A percentile compares a stretch with the other conserved stretches of the same genome.
These are phyloP conservation scores for Metschnikowia lochheadii DNA, from an alignment of 805 yeast genomes.

Conservation along the genomic window DNA sequence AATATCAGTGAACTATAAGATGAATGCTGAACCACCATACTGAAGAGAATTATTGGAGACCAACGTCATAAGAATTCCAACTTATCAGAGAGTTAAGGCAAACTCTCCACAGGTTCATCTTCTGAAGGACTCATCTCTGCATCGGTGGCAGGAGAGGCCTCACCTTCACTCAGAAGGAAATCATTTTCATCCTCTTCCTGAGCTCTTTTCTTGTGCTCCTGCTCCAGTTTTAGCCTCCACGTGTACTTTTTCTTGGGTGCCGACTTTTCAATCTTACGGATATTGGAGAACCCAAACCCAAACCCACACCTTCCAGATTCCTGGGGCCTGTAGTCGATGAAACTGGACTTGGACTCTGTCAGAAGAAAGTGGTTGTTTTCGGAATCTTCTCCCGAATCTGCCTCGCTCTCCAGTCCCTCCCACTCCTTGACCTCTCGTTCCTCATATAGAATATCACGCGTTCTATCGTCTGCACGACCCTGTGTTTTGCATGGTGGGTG, in stretches of 20 bases:
- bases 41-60: no score
- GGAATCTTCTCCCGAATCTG: neutral
- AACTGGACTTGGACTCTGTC: conserved; percentile 29
- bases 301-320: conserved; percentile 56
- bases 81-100: no score
- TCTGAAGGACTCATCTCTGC: conserved; percentile 9
- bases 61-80: no score
- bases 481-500: no score
- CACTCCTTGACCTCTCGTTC: conserved; percentile 61
- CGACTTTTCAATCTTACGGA: conserved; percentile 42
- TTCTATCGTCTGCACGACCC: conserved; percentile 63
- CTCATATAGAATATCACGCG: conserved; percentile 64
- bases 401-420: conserved; percentile 27
- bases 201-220: conserved; percentile 34
- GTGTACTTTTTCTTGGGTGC: conserved; percentile 51
- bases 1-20: no score
- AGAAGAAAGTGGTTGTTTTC: neutral
- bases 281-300: conserved; percentile 66
- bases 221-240: conserved; percentile 53
- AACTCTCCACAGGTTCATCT: no score
- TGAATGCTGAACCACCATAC: no score
- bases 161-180: conserved; percentile 39
- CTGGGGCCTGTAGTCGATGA: conserved; percentile 69
- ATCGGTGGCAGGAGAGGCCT: conserved; percentile 8
- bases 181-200: conserved; percentile 60